These are phyloP conservation scores for Botrytis paeoniae DNA, from an alignment of 2,329 filamentous ascomycete species.

Conservation along the genomic window DNA sequence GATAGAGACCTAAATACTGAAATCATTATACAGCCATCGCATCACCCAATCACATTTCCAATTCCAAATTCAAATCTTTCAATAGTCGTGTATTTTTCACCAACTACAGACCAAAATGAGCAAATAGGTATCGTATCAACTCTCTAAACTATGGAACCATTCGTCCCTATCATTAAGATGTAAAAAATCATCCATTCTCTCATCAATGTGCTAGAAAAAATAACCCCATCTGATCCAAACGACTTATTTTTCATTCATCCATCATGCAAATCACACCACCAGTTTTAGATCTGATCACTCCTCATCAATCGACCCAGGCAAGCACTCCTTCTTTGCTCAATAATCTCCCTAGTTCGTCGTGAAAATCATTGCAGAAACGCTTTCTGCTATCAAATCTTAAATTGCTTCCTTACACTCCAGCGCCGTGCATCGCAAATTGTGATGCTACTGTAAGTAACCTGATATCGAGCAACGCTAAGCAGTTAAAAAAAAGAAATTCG, in stretches of 20 bases:
- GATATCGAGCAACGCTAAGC: constrained; percentile 14
- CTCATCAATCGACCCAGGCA: background rate
- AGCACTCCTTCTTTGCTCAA: background rate
- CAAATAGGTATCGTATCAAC: constrained; percentile 16
- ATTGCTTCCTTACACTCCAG: constrained; percentile 12
- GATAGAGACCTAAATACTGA: background rate
- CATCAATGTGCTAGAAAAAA: constrained; percentile 5
- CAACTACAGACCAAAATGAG: background rate
- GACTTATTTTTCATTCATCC: background rate
- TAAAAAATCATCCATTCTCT: background rate
- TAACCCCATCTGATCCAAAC: background rate
- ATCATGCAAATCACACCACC: background rate
- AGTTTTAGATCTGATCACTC: background rate
- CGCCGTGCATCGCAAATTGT: constrained; percentile 12
- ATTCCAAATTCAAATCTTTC: background rate
- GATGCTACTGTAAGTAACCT: constrained; percentile 19
- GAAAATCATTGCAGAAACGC: constrained; percentile 7
- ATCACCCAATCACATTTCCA: background rate
- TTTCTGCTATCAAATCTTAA: constrained; percentile 4
- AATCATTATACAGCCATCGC: background rate
- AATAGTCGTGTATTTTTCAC: background rate
- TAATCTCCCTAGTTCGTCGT: constrained; percentile 3
- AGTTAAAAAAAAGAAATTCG: constrained; percentile 30
- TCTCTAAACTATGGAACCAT: constrained; percentile 9
- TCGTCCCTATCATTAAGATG: constrained; percentile 5